These are phyloP conservation scores for Calonectria fujianensis DNA, from an alignment of 2,329 filamentous ascomycete genomes.

Conservation along the genomic window DNA sequence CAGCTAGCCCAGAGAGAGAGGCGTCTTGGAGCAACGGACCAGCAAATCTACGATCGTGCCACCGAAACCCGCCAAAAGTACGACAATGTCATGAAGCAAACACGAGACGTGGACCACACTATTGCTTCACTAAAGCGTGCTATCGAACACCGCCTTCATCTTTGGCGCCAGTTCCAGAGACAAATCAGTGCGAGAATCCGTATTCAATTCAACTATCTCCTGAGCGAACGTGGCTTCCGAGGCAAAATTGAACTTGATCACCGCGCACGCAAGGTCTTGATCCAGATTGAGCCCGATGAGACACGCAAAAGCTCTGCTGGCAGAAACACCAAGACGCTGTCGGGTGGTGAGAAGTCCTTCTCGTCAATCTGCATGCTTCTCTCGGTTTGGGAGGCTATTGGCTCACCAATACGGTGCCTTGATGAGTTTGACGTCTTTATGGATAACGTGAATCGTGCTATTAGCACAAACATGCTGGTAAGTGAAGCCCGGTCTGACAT, in stretches of 20 bases:
- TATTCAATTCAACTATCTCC: constrained; percentile 89
- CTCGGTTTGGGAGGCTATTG: constrained; percentile 98
- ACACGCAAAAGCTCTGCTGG: constrained; percentile 82
- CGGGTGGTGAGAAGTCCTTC: constrained; percentile 98
- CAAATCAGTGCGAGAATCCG: constrained; percentile 91
- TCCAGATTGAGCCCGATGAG: constrained; percentile 83
- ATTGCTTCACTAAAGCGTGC: constrained; percentile 72
- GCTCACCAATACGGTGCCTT: constrained; percentile 92
- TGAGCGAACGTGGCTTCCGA: constrained; percentile 92
- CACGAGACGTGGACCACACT: constrained; percentile 63
- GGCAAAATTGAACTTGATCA: constrained; percentile 89
- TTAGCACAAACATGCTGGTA: constrained; percentile 95
- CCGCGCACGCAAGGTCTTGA: constrained; percentile 81
- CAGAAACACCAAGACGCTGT: constrained; percentile 92
- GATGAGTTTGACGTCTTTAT: constrained; percentile 99
- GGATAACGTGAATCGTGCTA: constrained; percentile 95
- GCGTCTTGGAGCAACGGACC: constrained; percentile 77
- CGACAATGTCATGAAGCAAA: constrained; percentile 65
- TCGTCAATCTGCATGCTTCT: constrained; percentile 96
- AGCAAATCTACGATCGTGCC: constrained; percentile 76
- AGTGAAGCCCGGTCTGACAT: constrained; percentile 59
- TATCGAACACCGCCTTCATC: constrained; percentile 80
- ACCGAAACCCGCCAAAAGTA: constrained; percentile 64
- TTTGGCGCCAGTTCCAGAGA: constrained; percentile 88
- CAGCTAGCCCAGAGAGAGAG: constrained; percentile 76